Evolutionary conservation across 2,329 filamentous ascomycete genomes (phyloP), one percentile per base, ranked within the genome.

Genomic region (Malbranchea zuffiana): DNA sequence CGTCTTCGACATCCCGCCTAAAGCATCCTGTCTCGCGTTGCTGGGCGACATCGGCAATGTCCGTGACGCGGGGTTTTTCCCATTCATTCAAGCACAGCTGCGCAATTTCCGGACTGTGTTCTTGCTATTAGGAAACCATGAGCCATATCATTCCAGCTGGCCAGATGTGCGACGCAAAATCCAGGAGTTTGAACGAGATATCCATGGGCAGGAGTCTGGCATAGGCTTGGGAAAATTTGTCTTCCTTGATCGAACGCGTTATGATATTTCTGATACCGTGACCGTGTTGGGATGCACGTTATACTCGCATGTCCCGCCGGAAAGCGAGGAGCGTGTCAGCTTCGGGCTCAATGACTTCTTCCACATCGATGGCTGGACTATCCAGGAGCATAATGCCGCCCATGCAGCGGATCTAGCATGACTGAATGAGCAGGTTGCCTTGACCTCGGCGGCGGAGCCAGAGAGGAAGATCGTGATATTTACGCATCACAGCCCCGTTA

Each of bases 61-160:
- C 6, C 59, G 67, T 40, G 58, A 67, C 27, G 47, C 59, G 10
- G 61, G 64, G 1, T 64, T 65, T 44, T 55, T 66, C 21, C 36
- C 21, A 1, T 77, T 76, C 45, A 50, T 76, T 6, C 56, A 50
- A 8, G 47, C 44, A 2, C 71, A 75, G 44, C 62, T 76, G 2
- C 20, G 25, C 1, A 53, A 63, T 5, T 77, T 75, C 45, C 50
- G 55, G 4, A 50, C 57, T 2, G 66, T 77, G 1, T 62, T 77
- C 26, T 60, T 74, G 19, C 57, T 76, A 0, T 50, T 66, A 0
- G 71, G 73, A 0, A 77, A 77, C 45, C 72, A 77, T 47, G 73
- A 78, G 47, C 59, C 70, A 0, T 74, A 69, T 44, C 47, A 53
- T 19, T 51, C 50, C 24, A 54, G 35, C 30, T 59, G 56, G 53